Conservation (phyloP, 2,329 filamentous ascomycete genomes). For the Neofusicoccum laricinum region DNA sequence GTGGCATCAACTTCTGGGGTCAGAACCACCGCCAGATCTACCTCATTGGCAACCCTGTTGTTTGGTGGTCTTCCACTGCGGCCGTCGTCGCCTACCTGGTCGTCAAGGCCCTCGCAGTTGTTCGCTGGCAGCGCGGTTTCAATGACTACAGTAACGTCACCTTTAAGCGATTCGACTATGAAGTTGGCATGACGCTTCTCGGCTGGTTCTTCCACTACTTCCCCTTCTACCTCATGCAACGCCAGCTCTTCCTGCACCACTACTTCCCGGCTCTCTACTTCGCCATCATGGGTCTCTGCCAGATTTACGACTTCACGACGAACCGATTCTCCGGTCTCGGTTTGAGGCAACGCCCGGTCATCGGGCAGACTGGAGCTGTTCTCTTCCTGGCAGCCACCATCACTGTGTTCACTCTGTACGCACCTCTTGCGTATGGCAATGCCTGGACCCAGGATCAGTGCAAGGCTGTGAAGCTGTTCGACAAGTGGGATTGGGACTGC, state of each 20-base stretch:
- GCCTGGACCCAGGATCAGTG: slow-evolving; percentile 89
- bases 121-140: slow-evolving; percentile 93
- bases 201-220: slow-evolving; percentile 99
- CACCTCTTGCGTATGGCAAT: slow-evolving; percentile 89
- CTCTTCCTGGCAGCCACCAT: slow-evolving; percentile 72
- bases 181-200: slow-evolving; percentile 84
- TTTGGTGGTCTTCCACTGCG: slow-evolving; percentile 87
- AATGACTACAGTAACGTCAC: slow-evolving; percentile 76
- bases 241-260: slow-evolving; percentile 96
- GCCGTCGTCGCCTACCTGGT: slow-evolving; percentile 72
- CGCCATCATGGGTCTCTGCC: slow-evolving; percentile 82
- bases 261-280: slow-evolving; percentile 98
- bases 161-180: slow-evolving; percentile 98
- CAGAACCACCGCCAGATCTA: slow-evolving; percentile 93
- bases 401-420: slow-evolving; percentile 76
- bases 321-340: slow-evolving; percentile 68
- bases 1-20: slow-evolving; percentile 99
- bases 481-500: slow-evolving; percentile 96
- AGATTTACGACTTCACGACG: slow-evolving; percentile 82
- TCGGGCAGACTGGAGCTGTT: slow-evolving; percentile 73
- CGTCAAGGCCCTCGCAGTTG: slow-evolving; percentile 83
- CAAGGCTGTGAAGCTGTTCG: slow-evolving; percentile 80
- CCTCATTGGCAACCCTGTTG: slow-evolving; percentile 87
- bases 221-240: slow-evolving; percentile 97
- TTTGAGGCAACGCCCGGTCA: slow-evolving; percentile 64